These are phyloP conservation scores for Pleurotus ostreatus DNA, from an alignment of 768 basidiomycete species.

Conservation along the genomic window DNA sequence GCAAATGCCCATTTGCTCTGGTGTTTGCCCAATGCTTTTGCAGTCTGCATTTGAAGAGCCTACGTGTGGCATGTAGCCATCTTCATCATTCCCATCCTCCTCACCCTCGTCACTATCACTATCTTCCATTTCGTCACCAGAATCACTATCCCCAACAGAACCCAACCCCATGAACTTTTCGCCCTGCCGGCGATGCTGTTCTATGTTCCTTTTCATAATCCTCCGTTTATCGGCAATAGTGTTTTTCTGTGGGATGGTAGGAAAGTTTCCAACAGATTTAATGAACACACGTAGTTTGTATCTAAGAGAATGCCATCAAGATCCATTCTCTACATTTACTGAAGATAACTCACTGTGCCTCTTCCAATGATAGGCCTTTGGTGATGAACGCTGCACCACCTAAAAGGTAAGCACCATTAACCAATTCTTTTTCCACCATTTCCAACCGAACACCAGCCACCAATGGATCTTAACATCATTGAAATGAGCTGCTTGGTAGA, in stretches of 20 bases:
- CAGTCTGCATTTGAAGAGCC: background rate
- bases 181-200: background rate
- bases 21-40: background rate
- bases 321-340: background rate
- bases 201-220: background rate
- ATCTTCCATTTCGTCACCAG: background rate
- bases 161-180: background rate
- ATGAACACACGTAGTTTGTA: background rate
- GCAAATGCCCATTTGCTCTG: background rate
- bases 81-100: constrained; percentile 1
- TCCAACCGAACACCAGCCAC: background rate
- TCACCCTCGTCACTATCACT: background rate
- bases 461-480: background rate
- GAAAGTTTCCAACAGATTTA: background rate
- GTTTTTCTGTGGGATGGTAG: background rate
- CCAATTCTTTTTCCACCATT: background rate
- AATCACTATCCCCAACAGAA: background rate
- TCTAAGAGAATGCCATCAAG: too few relatives aligned
- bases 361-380: background rate
- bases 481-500: background rate
- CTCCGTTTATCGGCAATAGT: background rate
- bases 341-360: constrained; percentile 6
- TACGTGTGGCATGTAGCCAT: background rate
- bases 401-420: background rate
- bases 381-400: background rate